Percentiles rank a stretch among this genome's conserved stretches.
Evolutionary conservation across 805 yeast genomes (phyloP).

Genomic region (Ogataea methanolica): DNA sequence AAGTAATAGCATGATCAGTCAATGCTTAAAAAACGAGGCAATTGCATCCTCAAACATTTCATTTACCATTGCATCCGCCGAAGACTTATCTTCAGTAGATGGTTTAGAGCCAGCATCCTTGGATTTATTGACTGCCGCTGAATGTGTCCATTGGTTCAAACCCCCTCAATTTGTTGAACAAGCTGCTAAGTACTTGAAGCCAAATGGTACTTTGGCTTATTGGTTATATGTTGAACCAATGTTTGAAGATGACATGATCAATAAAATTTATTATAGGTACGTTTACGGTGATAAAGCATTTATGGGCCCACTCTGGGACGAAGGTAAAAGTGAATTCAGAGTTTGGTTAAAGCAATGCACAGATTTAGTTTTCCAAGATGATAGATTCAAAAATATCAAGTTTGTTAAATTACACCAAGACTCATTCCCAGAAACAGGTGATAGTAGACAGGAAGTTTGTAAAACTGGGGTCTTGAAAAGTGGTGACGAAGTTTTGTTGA

Average conservation of each 20-base stretch:
- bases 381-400: conserved; percentile 27
- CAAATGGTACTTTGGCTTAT: conserved; percentile 62
- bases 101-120: conserved; percentile 29
- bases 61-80: conserved; percentile 24
- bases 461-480: not conserved
- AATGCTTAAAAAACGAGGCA: conserved; percentile 30
- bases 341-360: conserved; percentile 23
- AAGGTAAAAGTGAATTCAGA: conserved; percentile 39
- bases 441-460: not conserved
- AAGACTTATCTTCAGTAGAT: conserved; percentile 19
- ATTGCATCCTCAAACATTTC: conserved; percentile 8
- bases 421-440: not conserved
- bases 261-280: conserved; percentile 45
- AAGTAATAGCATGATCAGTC: conserved; percentile 50
- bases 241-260: conserved; percentile 45
- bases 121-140: conserved; percentile 70
- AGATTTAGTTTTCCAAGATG: conserved; percentile 12
- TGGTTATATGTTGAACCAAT: conserved; percentile 76
- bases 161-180: conserved; percentile 33
- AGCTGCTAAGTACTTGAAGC: conserved; percentile 44
- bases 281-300: conserved; percentile 43
- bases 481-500: conserved; percentile 14
- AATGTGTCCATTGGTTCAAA: conserved; percentile 78
- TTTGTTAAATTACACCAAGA: conserved; percentile 14
- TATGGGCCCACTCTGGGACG: conserved; percentile 46